A percentile compares a stretch with the other conserved stretches of the same genome.
phyloP scores from a whole-genome alignment of 805 yeast species.

The Osmozyma mogii region DNA sequence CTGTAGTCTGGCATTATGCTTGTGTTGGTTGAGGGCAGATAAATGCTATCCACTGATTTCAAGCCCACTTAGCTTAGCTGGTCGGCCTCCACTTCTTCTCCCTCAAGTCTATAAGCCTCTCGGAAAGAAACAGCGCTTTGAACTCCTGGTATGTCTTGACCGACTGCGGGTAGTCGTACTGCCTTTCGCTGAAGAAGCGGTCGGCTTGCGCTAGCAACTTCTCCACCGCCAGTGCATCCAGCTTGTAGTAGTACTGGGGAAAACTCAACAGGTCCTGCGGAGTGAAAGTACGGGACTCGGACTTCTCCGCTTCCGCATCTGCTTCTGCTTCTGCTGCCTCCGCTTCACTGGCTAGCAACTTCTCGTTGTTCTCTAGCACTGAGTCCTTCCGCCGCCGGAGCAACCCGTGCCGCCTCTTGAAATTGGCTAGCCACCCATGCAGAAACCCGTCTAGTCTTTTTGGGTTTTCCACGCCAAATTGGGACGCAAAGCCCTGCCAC shows the following conservation, averaged over 20 bases:
- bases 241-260: no score
- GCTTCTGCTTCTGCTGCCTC: background rate
- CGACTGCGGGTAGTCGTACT: slow-evolving; percentile 36
- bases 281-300: no score
- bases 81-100: slow-evolving; percentile 25
- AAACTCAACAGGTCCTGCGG: no score
- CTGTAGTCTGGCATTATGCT: no score
- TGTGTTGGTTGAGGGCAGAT: no score
- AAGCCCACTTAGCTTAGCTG: no score
- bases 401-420: slow-evolving; percentile 50
- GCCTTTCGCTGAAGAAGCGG: slow-evolving; percentile 32
- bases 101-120: slow-evolving; percentile 29
- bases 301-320: background rate
- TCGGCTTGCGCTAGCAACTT: slow-evolving; percentile 18
- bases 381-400: slow-evolving; percentile 8
- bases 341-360: background rate
- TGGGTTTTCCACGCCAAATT: slow-evolving; percentile 53
- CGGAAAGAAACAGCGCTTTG: slow-evolving; percentile 33
- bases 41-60: no score
- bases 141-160: slow-evolving; percentile 36
- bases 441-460: slow-evolving; percentile 47
- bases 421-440: slow-evolving; percentile 58
- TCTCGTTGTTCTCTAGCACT: slow-evolving; percentile 1
- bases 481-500: slow-evolving; percentile 49
- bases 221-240: slow-evolving; percentile 1